Evolutionary conservation across 2,329 filamentous ascomycete species (phyloP), one percentile per base, ranked within the genome.

Genomic region (Tolypocladium guangdongense): DNA sequence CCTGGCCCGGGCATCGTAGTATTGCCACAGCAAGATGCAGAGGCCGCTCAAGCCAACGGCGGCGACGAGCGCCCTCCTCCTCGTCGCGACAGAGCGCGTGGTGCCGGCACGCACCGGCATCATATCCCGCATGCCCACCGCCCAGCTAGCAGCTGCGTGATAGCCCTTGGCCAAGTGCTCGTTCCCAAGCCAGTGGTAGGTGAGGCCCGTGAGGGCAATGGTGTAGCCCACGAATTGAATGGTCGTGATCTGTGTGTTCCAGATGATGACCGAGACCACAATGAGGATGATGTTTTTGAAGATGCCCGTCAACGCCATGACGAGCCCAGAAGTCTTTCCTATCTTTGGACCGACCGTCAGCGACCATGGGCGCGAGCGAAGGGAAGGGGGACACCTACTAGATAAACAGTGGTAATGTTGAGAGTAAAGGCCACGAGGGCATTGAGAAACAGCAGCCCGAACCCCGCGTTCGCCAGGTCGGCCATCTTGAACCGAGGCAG

Each of bases 221-320:
- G 76, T 74, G 76, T 95, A 95, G 60, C 89, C 89, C 66, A 91
- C 77, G 62, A 83, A 81, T 71, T 95, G 89, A 52, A 90, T 76
- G 27, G 72, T 65, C 20, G 83, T 78, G 63, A 93, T 85, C 36
- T 81, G 78, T 52, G 88, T 89, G 60, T 80, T 75, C 84, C 88
- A 93, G 66, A 92, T 84, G 64, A 88, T 68, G 70, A 93, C 87
- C 51, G 87, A 90, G 54, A 82, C 78, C 56, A 79, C 75, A 58
- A 95, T 88, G 52, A 95, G 83, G 54, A 95, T 81, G 57, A 95
- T 91, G 69, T 90, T 88, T 73, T 95, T 95, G 64, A 93, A 81
- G 59, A 95, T 89, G 67, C 90, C 88, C 55, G 85, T 90, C 27
- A 95, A 81, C 35, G 88, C 90, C 73, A 95, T 86, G 62, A 91